Percentiles rank a stretch among this genome's conserved stretches.
These are phyloP conservation scores for Dactylella cylindrospora DNA, from an alignment of 2,329 filamentous ascomycete genomes.

Conservation along the genomic window DNA sequence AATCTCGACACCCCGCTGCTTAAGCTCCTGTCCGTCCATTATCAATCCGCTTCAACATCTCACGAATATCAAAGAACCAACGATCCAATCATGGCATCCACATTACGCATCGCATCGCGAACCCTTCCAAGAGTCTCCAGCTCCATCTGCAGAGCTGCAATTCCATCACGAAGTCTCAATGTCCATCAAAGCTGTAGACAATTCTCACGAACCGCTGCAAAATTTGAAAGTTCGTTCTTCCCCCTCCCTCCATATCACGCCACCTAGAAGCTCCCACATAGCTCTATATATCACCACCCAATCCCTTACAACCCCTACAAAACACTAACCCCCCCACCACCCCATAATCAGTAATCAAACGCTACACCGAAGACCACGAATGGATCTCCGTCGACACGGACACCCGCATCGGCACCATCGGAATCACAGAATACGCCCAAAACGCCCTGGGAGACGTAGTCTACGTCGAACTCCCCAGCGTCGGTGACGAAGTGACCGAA, in stretches of 20 bases:
- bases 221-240: conserved; percentile 17
- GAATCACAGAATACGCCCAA: conserved; percentile 89
- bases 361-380: conserved; percentile 96
- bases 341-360: conserved; percentile 58
- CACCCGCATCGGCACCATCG: conserved; percentile 76
- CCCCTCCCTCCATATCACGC: background rate
- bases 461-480: conserved; percentile 86
- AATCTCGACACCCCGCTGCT: conserved; percentile 4
- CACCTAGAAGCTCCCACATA: background rate
- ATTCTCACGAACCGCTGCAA: conserved; percentile 19
- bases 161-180: conserved; percentile 14
- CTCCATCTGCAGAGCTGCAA: conserved; percentile 10
- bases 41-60: background rate
- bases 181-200: conserved; percentile 13
- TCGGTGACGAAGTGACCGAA: conserved; percentile 66
- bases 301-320: too few species aligned
- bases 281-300: background rate
- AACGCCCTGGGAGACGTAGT: conserved; percentile 93
- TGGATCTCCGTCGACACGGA: conserved; percentile 89
- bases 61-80: too few species aligned
- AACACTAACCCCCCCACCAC: background rate
- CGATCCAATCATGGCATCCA: conserved; percentile 31
- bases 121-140: conserved; percentile 24
- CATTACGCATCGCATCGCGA: conserved; percentile 33
- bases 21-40: background rate